Evolutionary conservation across 768 basidiomycete species (phyloP).

Genomic region (Glaciozyma martinii): DNA sequence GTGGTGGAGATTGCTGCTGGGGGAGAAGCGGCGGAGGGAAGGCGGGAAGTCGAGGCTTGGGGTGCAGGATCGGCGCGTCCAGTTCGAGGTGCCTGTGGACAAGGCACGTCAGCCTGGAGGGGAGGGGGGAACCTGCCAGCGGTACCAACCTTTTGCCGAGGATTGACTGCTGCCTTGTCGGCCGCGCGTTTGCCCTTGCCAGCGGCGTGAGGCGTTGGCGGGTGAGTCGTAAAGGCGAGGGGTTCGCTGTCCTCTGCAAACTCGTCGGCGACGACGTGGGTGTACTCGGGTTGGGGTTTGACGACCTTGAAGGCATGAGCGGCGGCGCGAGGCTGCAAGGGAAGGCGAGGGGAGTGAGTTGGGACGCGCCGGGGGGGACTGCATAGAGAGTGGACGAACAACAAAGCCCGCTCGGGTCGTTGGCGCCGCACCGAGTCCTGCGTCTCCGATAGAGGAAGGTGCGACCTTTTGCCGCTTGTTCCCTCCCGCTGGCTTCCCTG

Average conservation of each 20-base stretch:
- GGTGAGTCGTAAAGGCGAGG: slow-evolving; percentile 24
- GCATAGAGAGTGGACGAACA: not conserved
- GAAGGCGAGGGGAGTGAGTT: not conserved
- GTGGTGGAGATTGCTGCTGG: not conserved
- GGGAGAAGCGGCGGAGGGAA: slow-evolving; percentile 2
- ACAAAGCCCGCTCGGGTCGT: not conserved
- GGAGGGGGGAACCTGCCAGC: not conserved
- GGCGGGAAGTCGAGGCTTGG: slow-evolving; percentile 9
- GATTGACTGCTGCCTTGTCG: not conserved
- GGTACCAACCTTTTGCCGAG: slow-evolving; percentile 2
- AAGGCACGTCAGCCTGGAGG: not conserved
- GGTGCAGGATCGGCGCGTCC: not conserved
- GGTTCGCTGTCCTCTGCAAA: slow-evolving; percentile 8
- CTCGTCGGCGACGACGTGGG: slow-evolving; percentile 4
- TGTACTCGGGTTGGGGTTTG: slow-evolving; percentile 13
- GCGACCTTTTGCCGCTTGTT: not conserved
- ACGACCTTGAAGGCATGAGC: slow-evolving; percentile 1
- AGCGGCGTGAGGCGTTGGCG: slow-evolving; percentile 17
- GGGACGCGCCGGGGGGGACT: not conserved
- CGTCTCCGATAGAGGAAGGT: not conserved
- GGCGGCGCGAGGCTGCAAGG: slow-evolving; percentile 18
- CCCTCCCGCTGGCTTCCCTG: not conserved
- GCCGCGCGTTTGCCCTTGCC: not conserved
- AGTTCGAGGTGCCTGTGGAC: not conserved
- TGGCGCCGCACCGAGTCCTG: not conserved